A percentile compares a stretch with the other conserved stretches of the same genome.
These are phyloP conservation scores for Aspergillus asperescens DNA, from an alignment of 495 filamentous ascomycete species.

Conservation along the genomic window DNA sequence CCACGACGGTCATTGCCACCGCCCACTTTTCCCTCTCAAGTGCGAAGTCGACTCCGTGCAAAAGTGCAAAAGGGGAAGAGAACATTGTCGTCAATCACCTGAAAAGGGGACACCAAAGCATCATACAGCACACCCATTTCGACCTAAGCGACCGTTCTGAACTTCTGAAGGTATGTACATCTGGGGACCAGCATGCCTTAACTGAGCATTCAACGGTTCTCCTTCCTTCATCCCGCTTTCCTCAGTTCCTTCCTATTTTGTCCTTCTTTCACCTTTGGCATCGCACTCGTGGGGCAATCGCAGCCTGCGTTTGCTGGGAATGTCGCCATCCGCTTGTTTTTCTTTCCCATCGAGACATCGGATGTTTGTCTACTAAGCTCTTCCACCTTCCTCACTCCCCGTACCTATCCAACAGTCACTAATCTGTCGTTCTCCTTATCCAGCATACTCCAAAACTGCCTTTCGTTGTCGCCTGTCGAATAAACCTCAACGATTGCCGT, in stretches of 20 bases:
- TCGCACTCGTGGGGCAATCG: conserved; percentile 15
- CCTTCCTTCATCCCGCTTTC: conserved; percentile 12
- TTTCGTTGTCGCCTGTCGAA: conserved; percentile 18
- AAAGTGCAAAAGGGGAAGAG: conserved; percentile 15
- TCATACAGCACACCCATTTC: conserved; percentile 4
- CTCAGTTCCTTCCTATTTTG: conserved; percentile 18
- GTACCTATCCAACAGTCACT: conserved; percentile 21
- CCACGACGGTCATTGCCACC: conserved; percentile 7
- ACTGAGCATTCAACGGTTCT: not conserved
- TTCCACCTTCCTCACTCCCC: conserved; percentile 7
- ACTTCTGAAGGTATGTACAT: conserved; percentile 8
- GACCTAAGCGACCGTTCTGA: conserved; percentile 1
- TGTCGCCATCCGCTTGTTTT: conserved; percentile 19
- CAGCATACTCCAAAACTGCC: conserved; percentile 27
- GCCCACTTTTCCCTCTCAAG: conserved; percentile 1
- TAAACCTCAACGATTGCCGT: conserved; percentile 5
- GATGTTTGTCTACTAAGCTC: conserved; percentile 19
- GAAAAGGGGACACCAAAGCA: conserved; percentile 1
- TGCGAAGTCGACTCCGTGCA: conserved; percentile 9
- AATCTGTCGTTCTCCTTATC: conserved; percentile 26
- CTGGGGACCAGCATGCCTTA: not conserved
- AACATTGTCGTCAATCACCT: conserved; percentile 1
- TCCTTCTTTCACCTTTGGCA: conserved; percentile 29
- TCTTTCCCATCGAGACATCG: conserved; percentile 27
- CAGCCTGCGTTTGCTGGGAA: conserved; percentile 16